Evolutionary conservation across 768 basidiomycete genomes (phyloP).

Genomic region (Omphalotus guepiniiformis): DNA sequence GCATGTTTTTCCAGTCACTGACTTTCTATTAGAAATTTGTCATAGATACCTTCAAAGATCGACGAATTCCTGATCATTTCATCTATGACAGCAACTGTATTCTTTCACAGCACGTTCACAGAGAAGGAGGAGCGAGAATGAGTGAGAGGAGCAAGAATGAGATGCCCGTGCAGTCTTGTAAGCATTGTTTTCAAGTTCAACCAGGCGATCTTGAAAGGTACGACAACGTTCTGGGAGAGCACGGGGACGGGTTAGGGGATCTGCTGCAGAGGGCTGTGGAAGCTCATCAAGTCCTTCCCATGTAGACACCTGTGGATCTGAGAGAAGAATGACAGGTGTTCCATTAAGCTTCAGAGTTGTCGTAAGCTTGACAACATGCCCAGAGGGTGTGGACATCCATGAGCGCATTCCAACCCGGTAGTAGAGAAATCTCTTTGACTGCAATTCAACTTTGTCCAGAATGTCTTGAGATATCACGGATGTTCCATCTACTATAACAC

Average conservation of each 20-base stretch:
- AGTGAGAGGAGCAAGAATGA: no score
- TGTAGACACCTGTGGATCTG: neutral
- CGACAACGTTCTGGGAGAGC: neutral
- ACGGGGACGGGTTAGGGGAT: neutral
- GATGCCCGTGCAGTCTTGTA: no score
- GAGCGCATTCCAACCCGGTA: neutral
- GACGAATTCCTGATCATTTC: conserved; percentile 18
- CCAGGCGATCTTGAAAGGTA: neutral
- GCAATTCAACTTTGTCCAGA: neutral
- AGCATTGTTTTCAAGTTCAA: no score
- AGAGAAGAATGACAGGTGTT: neutral
- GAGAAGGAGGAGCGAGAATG: no score
- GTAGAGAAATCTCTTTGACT: neutral
- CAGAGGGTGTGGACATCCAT: neutral
- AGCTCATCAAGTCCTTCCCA: neutral
- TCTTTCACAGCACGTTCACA: conserved; percentile 11
- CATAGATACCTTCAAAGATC: conserved; percentile 11
- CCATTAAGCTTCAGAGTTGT: neutral
- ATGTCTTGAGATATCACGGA: neutral
- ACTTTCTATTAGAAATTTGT: conserved; percentile 15
- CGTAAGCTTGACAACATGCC: neutral
- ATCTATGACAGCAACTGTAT: conserved; percentile 29
- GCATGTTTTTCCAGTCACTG: neutral
- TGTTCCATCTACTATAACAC: neutral
- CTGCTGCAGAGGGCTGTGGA: neutral